Percentiles rank a stretch among this genome's conserved stretches.
Evolutionary conservation across 108 stramenopile species (phyloP).

Genomic region (Cyclotella sp.): DNA sequence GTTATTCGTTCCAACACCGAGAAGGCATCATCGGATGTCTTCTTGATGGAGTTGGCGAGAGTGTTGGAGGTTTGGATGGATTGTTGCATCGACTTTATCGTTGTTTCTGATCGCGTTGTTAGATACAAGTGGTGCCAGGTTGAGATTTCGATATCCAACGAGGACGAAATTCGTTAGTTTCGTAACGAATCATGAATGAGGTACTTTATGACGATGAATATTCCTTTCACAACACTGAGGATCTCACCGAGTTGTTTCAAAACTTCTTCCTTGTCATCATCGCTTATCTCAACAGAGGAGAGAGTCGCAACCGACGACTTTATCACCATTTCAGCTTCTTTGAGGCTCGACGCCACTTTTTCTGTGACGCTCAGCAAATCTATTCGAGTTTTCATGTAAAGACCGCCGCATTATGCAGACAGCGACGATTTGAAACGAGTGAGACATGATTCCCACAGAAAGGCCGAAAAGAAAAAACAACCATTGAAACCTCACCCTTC

Average conservation of each 20-base stretch:
- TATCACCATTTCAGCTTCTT: slow-evolving; percentile 4
- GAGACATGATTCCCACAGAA: too few species aligned
- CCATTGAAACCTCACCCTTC: slow-evolving; percentile 1
- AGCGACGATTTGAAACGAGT: background rate
- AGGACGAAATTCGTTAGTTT: too few species aligned
- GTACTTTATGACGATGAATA: too few species aligned
- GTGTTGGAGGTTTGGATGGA: slow-evolving; percentile 18
- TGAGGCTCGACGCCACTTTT: slow-evolving; percentile 11
- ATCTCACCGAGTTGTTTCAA: slow-evolving; percentile 8
- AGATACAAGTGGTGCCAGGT: background rate
- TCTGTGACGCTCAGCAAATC: slow-evolving; percentile 8
- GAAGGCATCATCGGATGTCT: background rate
- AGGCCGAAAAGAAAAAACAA: background rate
- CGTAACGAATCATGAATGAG: too few species aligned
- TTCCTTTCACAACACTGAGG: too few species aligned
- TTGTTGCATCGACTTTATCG: background rate
- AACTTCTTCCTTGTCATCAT: background rate
- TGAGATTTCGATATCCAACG: background rate
- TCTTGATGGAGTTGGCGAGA: slow-evolving; percentile 5
- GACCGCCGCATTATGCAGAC: background rate
- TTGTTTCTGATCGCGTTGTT: background rate
- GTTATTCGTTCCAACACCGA: background rate
- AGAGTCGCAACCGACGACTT: slow-evolving; percentile 1
- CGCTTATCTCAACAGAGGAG: slow-evolving; percentile 2
- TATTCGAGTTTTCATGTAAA: background rate